These are phyloP conservation scores for Phytophthora brassicae DNA, from an alignment of 352 stramenopile species.

Conservation along the genomic window DNA sequence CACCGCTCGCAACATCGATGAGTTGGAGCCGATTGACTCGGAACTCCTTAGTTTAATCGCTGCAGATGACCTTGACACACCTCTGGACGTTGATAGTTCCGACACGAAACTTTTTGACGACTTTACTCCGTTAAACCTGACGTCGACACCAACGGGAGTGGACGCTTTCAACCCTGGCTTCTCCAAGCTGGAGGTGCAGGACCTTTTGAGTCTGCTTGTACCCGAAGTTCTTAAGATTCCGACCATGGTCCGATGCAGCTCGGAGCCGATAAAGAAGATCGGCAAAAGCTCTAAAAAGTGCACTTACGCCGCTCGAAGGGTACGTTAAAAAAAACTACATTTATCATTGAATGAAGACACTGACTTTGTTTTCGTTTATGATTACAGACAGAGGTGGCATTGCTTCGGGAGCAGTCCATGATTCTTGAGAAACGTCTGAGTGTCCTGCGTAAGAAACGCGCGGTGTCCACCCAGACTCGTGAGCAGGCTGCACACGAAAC, in stretches of 20 bases:
- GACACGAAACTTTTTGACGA: conserved; percentile 28
- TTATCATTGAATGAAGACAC: not conserved
- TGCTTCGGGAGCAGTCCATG: conserved; percentile 38
- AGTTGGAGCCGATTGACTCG: conserved; percentile 36
- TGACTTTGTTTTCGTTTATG: conserved; percentile 15
- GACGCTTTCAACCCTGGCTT: conserved; percentile 38
- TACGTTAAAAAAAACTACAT: too few relatives aligned
- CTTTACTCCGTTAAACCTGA: conserved; percentile 37
- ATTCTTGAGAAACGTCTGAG: conserved; percentile 41
- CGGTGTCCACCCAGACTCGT: conserved; percentile 11
- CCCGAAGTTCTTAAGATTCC: conserved; percentile 26
- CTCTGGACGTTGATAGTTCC: conserved; percentile 6
- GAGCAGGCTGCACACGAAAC: conserved; percentile 31
- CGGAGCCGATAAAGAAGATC: conserved; percentile 33
- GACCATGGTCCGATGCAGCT: conserved; percentile 24
- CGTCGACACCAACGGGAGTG: conserved; percentile 37
- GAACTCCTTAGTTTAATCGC: conserved; percentile 40
- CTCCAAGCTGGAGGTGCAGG: conserved; percentile 37
- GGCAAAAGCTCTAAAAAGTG: conserved; percentile 54
- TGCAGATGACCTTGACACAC: conserved; percentile 22
- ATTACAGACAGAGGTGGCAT: conserved; percentile 46
- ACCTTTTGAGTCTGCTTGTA: conserved; percentile 40
- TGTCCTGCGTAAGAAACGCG: conserved; percentile 26
- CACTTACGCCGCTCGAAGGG: conserved; percentile 58
- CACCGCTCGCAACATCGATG: conserved; percentile 19